Evolutionary conservation across 352 stramenopile genomes (phyloP).

Genomic region (Phytophthora sojae): DNA sequence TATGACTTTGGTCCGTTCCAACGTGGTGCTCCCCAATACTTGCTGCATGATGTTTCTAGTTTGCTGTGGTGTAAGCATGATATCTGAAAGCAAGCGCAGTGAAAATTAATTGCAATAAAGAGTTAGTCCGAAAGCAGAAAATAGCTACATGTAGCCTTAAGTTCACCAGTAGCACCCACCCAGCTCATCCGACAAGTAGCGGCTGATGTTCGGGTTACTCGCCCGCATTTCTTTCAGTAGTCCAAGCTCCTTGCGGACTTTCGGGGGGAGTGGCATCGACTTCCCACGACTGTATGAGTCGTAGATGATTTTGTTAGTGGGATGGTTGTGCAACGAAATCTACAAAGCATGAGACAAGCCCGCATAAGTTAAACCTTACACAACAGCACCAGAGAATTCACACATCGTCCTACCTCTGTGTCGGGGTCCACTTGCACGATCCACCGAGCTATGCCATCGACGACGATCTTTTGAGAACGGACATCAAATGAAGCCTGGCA

Average conservation of each 20-base stretch:
- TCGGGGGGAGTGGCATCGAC: background rate
- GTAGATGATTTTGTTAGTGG: background rate
- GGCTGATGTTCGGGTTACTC: background rate
- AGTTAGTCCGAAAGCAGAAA: no score
- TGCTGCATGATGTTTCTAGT: background rate
- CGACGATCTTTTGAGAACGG: no score
- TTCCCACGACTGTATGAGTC: background rate
- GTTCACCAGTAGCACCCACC: background rate
- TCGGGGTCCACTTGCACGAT: no score
- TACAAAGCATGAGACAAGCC: background rate
- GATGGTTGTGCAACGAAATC: background rate
- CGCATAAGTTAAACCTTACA: no score
- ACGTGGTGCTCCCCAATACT: background rate
- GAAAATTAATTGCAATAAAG: no score
- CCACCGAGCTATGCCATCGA: no score
- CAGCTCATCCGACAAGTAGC: background rate
- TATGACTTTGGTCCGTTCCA: background rate
- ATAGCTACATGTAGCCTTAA: background rate
- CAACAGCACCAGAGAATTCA: no score
- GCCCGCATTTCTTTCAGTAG: background rate
- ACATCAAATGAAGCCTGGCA: background rate
- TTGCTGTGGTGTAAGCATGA: background rate
- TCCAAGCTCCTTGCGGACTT: conserved; percentile 1
- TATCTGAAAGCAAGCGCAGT: background rate
- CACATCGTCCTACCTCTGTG: no score